A percentile compares a stretch with the other conserved stretches of the same genome.
These are phyloP conservation scores for Scleromitrula shiraiana DNA, from an alignment of 2,329 filamentous ascomycete genomes.

Conservation along the genomic window DNA sequence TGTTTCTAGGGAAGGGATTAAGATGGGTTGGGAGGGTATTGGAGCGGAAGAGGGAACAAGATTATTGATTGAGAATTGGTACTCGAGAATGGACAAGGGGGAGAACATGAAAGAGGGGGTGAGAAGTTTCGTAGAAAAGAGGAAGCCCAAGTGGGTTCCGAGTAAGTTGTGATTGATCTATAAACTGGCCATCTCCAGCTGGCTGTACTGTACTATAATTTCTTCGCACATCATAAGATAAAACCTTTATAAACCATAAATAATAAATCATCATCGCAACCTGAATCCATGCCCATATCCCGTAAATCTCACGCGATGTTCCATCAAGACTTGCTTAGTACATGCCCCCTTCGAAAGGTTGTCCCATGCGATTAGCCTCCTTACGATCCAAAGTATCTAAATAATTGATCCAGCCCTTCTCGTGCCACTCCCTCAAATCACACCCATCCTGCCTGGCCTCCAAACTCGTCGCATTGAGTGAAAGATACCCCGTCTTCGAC, in stretches of 20 bases:
- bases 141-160: constrained; percentile 58
- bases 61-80: constrained; percentile 49
- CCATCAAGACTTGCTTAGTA: no score
- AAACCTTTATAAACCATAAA: background rate
- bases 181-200: no score
- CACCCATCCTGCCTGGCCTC: constrained; percentile 33
- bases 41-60: constrained; percentile 53
- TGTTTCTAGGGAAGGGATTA: constrained; percentile 63
- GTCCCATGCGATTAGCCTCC: constrained; percentile 12
- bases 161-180: constrained; percentile 50
- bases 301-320: no score
- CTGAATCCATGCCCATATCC: no score
- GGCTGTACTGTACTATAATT: no score
- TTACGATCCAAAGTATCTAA: constrained; percentile 16
- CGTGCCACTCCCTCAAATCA: constrained; percentile 32
- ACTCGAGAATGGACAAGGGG: constrained; percentile 50
- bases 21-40: constrained; percentile 63
- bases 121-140: constrained; percentile 68
- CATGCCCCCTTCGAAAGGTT: constrained; percentile 22
- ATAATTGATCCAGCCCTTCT: constrained; percentile 30
- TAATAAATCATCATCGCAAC: background rate
- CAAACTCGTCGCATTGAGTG: constrained; percentile 33
- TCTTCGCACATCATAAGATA: no score
- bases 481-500: constrained; percentile 28
- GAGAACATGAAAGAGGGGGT: constrained; percentile 72